A percentile compares a stretch with the other conserved stretches of the same genome.
These are phyloP conservation scores for Gossypium lobatum DNA, from an alignment of 441 rosid genomes.

Conservation along the genomic window DNA sequence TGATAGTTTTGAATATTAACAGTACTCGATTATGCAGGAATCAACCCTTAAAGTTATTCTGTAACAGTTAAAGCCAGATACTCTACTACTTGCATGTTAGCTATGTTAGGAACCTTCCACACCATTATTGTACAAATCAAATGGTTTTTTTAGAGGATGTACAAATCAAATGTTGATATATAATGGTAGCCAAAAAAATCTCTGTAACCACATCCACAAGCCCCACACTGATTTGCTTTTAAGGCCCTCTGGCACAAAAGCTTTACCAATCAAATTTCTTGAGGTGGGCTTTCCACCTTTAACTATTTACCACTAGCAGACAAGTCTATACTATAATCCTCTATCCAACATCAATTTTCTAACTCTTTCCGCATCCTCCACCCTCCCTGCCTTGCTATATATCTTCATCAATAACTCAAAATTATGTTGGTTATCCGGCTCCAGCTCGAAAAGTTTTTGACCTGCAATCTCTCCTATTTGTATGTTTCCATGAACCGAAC, in stretches of 20 bases:
- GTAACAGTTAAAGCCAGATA: too few relatives aligned
- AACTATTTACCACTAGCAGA: background rate
- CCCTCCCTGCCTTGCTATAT: slow-evolving; percentile 43
- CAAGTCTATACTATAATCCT: slow-evolving; percentile 36
- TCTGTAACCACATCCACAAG: too few relatives aligned
- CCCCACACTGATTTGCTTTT: too few relatives aligned
- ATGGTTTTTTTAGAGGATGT: too few relatives aligned
- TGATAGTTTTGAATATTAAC: too few relatives aligned
- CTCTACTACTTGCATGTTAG: too few relatives aligned
- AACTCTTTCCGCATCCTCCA: slow-evolving; percentile 60
- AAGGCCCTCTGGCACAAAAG: background rate
- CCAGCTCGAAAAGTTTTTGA: slow-evolving; percentile 65
- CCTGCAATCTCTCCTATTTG: slow-evolving; percentile 70
- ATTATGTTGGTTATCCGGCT: slow-evolving; percentile 86
- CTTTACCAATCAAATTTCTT: background rate
- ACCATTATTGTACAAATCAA: too few relatives aligned
- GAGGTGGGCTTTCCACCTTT: background rate
- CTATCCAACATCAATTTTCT: slow-evolving; percentile 60
- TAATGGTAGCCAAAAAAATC: too few relatives aligned
- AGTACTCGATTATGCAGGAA: too few relatives aligned
- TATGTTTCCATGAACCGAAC: slow-evolving; percentile 51
- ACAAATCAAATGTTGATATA: too few relatives aligned
- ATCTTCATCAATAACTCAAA: slow-evolving; percentile 65
- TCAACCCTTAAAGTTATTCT: too few relatives aligned
- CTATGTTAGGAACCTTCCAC: too few relatives aligned